Percentiles rank a stretch among this genome's conserved stretches.
These are phyloP conservation scores for Aspergillus sclerotiicarbonarius DNA, from an alignment of 495 filamentous ascomycete species.

Conservation along the genomic window DNA sequence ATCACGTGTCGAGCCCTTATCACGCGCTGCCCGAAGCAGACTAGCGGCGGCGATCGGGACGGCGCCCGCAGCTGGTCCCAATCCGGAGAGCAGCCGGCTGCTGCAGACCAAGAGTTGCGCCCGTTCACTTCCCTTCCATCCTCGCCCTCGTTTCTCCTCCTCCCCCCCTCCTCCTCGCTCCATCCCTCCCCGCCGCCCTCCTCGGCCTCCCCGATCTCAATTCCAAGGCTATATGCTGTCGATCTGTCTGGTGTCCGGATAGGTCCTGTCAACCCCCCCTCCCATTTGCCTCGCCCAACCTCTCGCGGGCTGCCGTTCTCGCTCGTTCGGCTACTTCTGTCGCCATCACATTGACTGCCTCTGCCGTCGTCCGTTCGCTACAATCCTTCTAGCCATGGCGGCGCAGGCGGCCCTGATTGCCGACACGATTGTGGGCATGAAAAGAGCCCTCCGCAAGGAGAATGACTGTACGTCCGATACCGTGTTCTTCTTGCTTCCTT, in stretches of 20 bases:
- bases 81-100: constrained; percentile 21
- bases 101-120: background rate
- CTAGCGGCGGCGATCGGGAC: constrained; percentile 34
- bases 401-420: constrained; percentile 66
- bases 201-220: background rate
- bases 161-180: background rate
- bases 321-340: constrained; percentile 1
- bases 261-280: background rate
- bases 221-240: background rate
- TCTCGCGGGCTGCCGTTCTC: constrained; percentile 5
- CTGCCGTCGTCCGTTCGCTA: constrained; percentile 4
- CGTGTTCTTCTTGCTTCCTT: constrained; percentile 8
- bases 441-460: constrained; percentile 63
- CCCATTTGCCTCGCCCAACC: background rate
- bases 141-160: too few species aligned
- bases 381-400: constrained; percentile 54
- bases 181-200: background rate
- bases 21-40: constrained; percentile 27
- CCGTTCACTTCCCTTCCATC: background rate
- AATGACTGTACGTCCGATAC: constrained; percentile 49
- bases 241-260: too few species aligned
- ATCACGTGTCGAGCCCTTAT: constrained; percentile 37
- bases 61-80: constrained; percentile 32
- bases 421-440: constrained; percentile 75
- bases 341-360: constrained; percentile 1